Evolutionary conservation across 148 eudicot species (phyloP).

Genomic region (Vaccinium corymbosum): DNA sequence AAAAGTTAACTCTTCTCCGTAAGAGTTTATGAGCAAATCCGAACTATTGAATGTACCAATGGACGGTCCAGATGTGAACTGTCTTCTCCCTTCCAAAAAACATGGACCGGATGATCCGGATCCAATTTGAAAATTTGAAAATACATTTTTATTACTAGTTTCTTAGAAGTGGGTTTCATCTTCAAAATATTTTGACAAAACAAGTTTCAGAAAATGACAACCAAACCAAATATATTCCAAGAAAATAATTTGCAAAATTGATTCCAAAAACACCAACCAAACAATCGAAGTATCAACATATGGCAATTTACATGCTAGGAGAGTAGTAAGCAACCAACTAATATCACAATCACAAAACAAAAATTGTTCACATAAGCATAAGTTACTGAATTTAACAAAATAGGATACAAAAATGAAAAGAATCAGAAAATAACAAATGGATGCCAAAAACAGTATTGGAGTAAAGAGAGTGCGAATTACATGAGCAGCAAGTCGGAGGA

Average conservation of each 20-base stretch:
- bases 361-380: neutral
- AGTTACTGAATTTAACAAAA: neutral
- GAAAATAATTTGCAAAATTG: neutral
- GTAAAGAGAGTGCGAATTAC: slow-evolving; percentile 11
- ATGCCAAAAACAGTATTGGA: neutral
- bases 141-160: neutral
- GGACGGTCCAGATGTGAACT: too few relatives aligned
- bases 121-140: neutral
- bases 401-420: neutral
- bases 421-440: neutral
- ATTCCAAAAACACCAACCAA: neutral
- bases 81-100: too few relatives aligned
- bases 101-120: too few relatives aligned
- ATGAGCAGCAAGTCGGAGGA: slow-evolving; percentile 34
- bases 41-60: too few relatives aligned
- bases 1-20: too few relatives aligned
- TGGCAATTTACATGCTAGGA: neutral
- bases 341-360: neutral
- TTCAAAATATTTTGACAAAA: neutral
- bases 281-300: neutral
- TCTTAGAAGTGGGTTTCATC: too few relatives aligned
- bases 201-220: neutral
- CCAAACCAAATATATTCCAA: neutral
- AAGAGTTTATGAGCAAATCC: too few relatives aligned
- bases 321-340: neutral